phyloP scores from a whole-genome alignment of 2,329 filamentous ascomycete genomes.

The Sordariomycetes sp. region DNA sequence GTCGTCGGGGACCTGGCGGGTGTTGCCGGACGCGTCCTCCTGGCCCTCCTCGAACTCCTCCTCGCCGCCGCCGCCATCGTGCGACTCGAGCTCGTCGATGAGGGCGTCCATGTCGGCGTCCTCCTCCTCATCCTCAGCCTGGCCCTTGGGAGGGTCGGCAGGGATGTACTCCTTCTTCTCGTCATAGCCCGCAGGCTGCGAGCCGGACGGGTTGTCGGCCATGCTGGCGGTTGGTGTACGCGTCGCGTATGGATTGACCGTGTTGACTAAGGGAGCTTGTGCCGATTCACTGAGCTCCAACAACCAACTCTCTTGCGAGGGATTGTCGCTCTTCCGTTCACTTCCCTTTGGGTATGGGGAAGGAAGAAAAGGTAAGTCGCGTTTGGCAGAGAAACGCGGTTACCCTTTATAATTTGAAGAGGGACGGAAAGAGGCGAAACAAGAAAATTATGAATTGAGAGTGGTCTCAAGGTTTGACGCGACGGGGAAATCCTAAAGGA shows the following conservation, averaged over 20 bases:
- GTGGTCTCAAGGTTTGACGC: slow-evolving; percentile 13
- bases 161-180: slow-evolving; percentile 41
- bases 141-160: slow-evolving; percentile 23
- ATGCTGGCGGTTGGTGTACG: slow-evolving; percentile 22
- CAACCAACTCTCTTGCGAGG: background rate
- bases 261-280: slow-evolving; percentile 5
- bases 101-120: slow-evolving; percentile 79
- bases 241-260: slow-evolving; percentile 9
- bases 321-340: background rate
- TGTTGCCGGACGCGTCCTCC: slow-evolving; percentile 38
- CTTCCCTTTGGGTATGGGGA: slow-evolving; percentile 7
- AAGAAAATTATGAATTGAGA: slow-evolving; percentile 19
- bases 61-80: slow-evolving; percentile 59
- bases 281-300: background rate
- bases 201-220: slow-evolving; percentile 39
- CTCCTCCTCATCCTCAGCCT: slow-evolving; percentile 57
- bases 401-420: slow-evolving; percentile 8
- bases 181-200: slow-evolving; percentile 49
- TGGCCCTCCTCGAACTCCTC: slow-evolving; percentile 35
- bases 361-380: slow-evolving; percentile 9
- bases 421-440: slow-evolving; percentile 9
- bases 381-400: background rate
- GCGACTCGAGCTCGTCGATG: slow-evolving; percentile 77
- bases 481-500: slow-evolving; percentile 11
- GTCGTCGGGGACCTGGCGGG: slow-evolving; percentile 58